phyloP scores from a whole-genome alignment of 225 moss, liverwort and hornwort genomes.

The Neckera pumila region DNA sequence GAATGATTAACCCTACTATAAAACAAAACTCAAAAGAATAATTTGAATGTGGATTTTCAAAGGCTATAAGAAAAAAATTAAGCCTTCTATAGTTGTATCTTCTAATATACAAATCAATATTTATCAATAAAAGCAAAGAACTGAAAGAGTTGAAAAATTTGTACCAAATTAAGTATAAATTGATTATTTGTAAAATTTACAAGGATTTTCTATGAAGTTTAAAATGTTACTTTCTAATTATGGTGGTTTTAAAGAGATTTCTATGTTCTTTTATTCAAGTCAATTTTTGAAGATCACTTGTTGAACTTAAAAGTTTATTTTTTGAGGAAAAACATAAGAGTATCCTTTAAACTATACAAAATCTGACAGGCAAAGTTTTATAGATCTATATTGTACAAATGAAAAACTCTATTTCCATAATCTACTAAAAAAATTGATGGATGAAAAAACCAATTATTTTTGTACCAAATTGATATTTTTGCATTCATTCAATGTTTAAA shows the following conservation, averaged over 20 bases:
- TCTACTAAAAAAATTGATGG: not conserved
- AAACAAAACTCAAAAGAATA: not conserved
- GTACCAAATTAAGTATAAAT: not conserved
- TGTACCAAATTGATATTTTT: not conserved
- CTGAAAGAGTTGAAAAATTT: fast-evolving
- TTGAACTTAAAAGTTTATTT: not conserved
- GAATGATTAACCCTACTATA: not conserved
- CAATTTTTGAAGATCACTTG: not conserved
- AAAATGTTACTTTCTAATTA: not conserved
- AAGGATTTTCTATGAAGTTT: not conserved
- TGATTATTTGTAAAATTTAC: not conserved
- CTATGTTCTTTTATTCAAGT: not conserved
- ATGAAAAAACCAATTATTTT: not conserved
- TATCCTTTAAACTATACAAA: too few relatives aligned
- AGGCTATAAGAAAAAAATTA: too few relatives aligned
- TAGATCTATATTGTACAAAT: not conserved
- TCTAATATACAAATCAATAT: not conserved
- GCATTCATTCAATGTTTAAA: not conserved
- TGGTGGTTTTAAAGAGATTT: not conserved
- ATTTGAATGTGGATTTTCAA: not conserved
- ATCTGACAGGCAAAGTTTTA: not conserved
- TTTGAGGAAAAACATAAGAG: too few relatives aligned
- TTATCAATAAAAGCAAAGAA: not conserved
- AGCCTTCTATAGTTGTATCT: not conserved
- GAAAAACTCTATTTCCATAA: not conserved